phyloP scores from a whole-genome alignment of 2,329 filamentous ascomycete genomes.

The Verticillium zaregamsianum region DNA sequence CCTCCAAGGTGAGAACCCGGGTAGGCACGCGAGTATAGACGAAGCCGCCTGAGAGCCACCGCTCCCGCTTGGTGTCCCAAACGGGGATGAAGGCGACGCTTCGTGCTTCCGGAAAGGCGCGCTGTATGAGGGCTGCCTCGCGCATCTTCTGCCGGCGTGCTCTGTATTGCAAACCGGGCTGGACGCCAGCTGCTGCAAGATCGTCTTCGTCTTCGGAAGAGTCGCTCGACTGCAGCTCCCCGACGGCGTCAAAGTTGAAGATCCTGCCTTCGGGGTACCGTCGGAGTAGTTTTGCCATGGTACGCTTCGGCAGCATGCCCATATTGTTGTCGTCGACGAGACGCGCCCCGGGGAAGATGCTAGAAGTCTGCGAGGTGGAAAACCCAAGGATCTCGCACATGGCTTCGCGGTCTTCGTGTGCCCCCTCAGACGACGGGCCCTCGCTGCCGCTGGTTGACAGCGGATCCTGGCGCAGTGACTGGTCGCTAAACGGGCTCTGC shows the following conservation, averaged over 20 bases:
- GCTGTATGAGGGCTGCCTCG: slow-evolving; percentile 27
- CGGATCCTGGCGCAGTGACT: no score
- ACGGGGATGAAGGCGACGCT: slow-evolving; percentile 30
- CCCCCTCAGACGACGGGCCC: no score
- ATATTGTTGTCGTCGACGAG: not conserved
- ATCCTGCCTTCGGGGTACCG: slow-evolving; percentile 42
- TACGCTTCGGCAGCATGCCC: slow-evolving; percentile 28
- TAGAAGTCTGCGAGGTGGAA: slow-evolving; percentile 11
- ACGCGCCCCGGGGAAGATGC: no score
- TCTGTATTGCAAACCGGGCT: no score
- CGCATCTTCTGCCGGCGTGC: slow-evolving; percentile 7
- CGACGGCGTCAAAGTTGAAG: slow-evolving; percentile 38
- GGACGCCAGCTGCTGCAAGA: slow-evolving; percentile 3
- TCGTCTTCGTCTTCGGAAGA: slow-evolving; percentile 14
- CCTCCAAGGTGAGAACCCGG: slow-evolving; percentile 16
- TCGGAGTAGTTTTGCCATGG: slow-evolving; percentile 35
- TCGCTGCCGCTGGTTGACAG: slow-evolving; percentile 17
- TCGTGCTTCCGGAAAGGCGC: slow-evolving; percentile 33
- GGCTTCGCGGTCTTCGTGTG: slow-evolving; percentile 3
- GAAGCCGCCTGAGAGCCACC: slow-evolving; percentile 34
- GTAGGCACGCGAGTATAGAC: slow-evolving; percentile 31
- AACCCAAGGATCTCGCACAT: slow-evolving; percentile 31
- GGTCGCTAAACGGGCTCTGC: no score
- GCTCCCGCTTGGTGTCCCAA: slow-evolving; percentile 27
- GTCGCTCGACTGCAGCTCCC: slow-evolving; percentile 26